Evolutionary conservation across 352 stramenopile species (phyloP), one percentile per base, ranked within the genome.

Genomic region (Phytophthora europaea): DNA sequence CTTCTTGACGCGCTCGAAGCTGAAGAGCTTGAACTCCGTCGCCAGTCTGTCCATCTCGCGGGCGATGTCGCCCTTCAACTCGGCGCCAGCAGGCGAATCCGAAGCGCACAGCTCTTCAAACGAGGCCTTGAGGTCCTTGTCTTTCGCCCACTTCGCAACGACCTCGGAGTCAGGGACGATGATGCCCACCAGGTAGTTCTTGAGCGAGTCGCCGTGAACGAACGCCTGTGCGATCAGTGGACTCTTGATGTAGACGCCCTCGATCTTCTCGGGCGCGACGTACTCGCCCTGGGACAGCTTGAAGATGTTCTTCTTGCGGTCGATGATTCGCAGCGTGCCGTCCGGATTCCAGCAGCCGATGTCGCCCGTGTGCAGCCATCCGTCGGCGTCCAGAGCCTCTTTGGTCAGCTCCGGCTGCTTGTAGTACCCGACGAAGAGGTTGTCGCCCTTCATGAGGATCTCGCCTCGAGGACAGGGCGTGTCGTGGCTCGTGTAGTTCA

Each of bases 301-400:
- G 85, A 98, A 98, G 70, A 98, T 94, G 87, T 97, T 97, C 81
- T 98, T 97, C 82, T 94, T 96, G 63, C 90, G 86, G 66, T 97
- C 90, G 18, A 97, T 85, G 61, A 98, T 98, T 52, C 87, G 78
- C 45, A 98, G 78, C 60, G 85, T 96, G 53, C 94, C 94, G 75
- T 98, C 84, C 1, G 84, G 73, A 72, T 99, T 98, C 80, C 99
- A 98, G 20, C 84, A 80, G 51, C 94, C 98, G 55, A 99, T 98
- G 81, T 99, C 98, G 26, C 98, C 98, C 5, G 97, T 99, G 79
- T 98, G 94, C 68, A 99, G 98, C 90, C 92, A 99, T 15, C 96
- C 97, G 20, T 96, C 93, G 7, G 75, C 80, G 61, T 98, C 92
- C 31, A 99, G 85, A 4, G 86, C 90, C 69, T 98, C 91, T 6